These are phyloP conservation scores for Seiridium unicorne DNA, from an alignment of 2,329 filamentous ascomycete species.

Conservation along the genomic window DNA sequence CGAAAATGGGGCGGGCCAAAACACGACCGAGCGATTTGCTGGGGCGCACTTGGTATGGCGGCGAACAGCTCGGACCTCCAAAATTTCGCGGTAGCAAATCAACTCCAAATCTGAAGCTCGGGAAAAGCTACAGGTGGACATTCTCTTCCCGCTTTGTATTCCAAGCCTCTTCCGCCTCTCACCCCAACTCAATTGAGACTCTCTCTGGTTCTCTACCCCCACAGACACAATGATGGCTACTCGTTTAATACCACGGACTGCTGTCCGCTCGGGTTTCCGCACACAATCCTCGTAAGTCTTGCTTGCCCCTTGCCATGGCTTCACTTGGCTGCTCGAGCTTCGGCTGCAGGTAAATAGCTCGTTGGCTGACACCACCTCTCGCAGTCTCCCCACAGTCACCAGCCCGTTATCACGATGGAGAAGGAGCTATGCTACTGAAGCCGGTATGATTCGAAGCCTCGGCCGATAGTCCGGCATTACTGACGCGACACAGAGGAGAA, in stretches of 20 bases:
- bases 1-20: background rate
- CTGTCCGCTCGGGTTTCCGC: slow-evolving; percentile 56
- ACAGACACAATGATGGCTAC: slow-evolving; percentile 54
- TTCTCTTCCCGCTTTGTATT: slow-evolving; percentile 9
- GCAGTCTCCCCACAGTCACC: slow-evolving; percentile 46
- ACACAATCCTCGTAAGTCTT: slow-evolving; percentile 47
- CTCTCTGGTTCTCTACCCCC: slow-evolving; percentile 11
- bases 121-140: slow-evolving; percentile 1
- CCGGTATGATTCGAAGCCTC: slow-evolving; percentile 37
- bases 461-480: slow-evolving; percentile 21
- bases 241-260: slow-evolving; percentile 59
- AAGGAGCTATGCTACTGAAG: slow-evolving; percentile 57
- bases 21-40: background rate
- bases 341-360: background rate
- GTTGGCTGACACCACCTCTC: background rate
- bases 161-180: background rate
- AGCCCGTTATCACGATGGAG: slow-evolving; percentile 51
- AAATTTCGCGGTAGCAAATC: slow-evolving; percentile 12
- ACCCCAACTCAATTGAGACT: background rate
- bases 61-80: slow-evolving; percentile 15
- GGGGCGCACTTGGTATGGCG: background rate
- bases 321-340: slow-evolving; percentile 5
- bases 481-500: slow-evolving; percentile 68
- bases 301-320: background rate
- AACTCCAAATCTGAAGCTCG: background rate